A percentile compares a stretch with the other conserved stretches of the same genome.
phyloP scores from a whole-genome alignment of 2,329 filamentous ascomycete genomes.

The Colletotrichum sublineola region DNA sequence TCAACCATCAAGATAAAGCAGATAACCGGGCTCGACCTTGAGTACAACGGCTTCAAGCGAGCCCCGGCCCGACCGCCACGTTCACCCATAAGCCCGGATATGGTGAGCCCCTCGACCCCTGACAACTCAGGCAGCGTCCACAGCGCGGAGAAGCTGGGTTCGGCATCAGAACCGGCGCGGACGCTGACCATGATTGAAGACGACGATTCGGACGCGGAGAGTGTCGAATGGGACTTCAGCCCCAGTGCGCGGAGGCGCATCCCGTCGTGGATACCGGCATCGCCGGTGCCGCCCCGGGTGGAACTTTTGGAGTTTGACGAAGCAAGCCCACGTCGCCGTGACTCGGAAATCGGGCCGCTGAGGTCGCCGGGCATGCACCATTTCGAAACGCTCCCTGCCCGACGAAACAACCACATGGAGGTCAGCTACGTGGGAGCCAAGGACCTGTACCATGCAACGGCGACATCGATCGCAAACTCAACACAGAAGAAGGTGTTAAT shows the following conservation, averaged over 20 bases:
- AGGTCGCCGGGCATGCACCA: conserved; percentile 42
- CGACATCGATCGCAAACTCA: conserved; percentile 44
- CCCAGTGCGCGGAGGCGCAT: conserved; percentile 27
- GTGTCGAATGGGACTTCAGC: conserved; percentile 36
- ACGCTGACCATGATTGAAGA: conserved; percentile 38
- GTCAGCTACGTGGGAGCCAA: conserved; percentile 40
- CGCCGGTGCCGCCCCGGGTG: conserved; percentile 36
- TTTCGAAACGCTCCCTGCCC: conserved; percentile 41
- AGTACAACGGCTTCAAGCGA: conserved; percentile 29
- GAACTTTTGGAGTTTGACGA: conserved; percentile 35
- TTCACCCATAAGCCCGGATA: not conserved
- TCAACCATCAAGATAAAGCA: conserved; percentile 57
- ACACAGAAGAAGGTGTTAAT: conserved; percentile 3
- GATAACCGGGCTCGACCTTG: conserved; percentile 57
- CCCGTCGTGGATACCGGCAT: conserved; percentile 39
- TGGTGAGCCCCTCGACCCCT: conserved; percentile 9
- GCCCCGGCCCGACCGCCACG: conserved; percentile 11
- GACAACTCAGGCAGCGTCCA: conserved; percentile 17
- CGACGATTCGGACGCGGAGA: conserved; percentile 36
- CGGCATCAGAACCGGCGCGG: conserved; percentile 35
- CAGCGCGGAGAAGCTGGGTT: conserved; percentile 5
- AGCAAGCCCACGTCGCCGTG: conserved; percentile 34
- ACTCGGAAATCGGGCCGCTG: conserved; percentile 35
- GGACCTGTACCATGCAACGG: conserved; percentile 47
- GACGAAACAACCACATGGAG: conserved; percentile 42